Evolutionary conservation across 257 asterid species (phyloP), one percentile per base, ranked within the genome.

Genomic region (Solanum neorickii): DNA sequence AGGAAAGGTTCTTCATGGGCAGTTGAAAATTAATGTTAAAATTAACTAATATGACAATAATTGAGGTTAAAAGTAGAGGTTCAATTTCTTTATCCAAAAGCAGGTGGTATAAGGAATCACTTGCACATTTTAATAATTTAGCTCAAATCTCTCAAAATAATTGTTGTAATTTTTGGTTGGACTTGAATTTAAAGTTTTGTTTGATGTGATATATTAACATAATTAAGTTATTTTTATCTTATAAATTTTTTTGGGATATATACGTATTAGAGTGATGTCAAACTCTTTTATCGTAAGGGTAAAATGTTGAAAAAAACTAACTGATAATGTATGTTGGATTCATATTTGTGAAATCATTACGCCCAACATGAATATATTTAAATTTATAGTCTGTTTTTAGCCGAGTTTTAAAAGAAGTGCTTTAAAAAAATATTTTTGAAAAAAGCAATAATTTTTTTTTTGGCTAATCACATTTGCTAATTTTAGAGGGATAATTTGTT

Each of bases 1-100:
- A 23, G 73, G 78, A 82, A 88, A 60, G 52, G 74, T 86, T 47
- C 27, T 66, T 76, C 59, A 16, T 68, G 88, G 80, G 91, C 77
- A 88, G 89, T 87, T 90, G 84, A 86, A 56, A 42, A 44, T 7
- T 68, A n/a, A 18, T 47, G 44, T 80, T 49, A 47, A 73, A 11
- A 80, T 46, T 27, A 10, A 29, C 69, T 80, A 47, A 29, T 47
- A 80, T 29, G 85, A 18, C 85, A 80, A 47, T 80, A 80, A 80
- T 47, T 80, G 85, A 47, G 66, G 84, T 80, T 77, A n/a, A 49
- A 49, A 44, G 84, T 5, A 0, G 66, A 56, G 5, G 25, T 20
- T 52, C 4, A 52, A 52, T 18, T 52, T 52, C 11, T 52, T 52
- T 18, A 52, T 52, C 62, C 4, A 52, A 52, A 52, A 18, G 62